phyloP scores from a whole-genome alignment of 2,329 filamentous ascomycete genomes.

The Nemania sp. region DNA sequence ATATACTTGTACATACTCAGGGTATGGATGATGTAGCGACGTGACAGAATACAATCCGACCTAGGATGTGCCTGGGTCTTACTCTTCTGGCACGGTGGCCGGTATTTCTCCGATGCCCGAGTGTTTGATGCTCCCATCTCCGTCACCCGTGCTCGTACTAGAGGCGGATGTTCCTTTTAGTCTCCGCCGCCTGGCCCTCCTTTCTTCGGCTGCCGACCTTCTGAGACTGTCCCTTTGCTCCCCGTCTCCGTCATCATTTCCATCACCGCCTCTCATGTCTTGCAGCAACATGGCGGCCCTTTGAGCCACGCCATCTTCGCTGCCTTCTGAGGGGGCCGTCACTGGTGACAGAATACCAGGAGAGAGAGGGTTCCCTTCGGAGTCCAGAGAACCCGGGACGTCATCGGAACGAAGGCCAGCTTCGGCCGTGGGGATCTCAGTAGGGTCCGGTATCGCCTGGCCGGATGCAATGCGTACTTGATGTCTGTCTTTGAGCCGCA shows the following conservation, averaged over 20 bases:
- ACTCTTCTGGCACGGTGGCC: constrained; percentile 29
- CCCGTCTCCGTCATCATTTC: constrained; percentile 57
- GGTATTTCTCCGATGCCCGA: constrained; percentile 31
- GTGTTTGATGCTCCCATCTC: constrained; percentile 30
- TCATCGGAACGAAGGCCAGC: constrained; percentile 41
- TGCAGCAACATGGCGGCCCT: constrained; percentile 82
- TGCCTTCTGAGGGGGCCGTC: constrained; percentile 35
- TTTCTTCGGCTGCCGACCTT: constrained; percentile 50
- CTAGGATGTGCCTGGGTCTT: background rate
- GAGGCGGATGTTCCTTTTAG: constrained; percentile 36
- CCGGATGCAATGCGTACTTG: constrained; percentile 88
- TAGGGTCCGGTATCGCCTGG: constrained; percentile 78
- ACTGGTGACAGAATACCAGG: constrained; percentile 51
- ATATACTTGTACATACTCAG: constrained; percentile 26
- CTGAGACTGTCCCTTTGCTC: constrained; percentile 65
- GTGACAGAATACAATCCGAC: background rate
- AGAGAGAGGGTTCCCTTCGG: constrained; percentile 56
- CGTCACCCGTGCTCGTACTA: constrained; percentile 28
- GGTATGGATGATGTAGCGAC: constrained; percentile 7
- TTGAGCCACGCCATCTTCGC: constrained; percentile 77
- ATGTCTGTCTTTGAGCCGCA: constrained; percentile 86
- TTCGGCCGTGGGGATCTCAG: constrained; percentile 63
- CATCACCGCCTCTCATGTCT: constrained; percentile 72
- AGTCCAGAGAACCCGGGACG: constrained; percentile 46
- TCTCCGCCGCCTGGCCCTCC: constrained; percentile 39